Base-by-base conservation (phyloP, 2,329 filamentous ascomycete species). In the Phialophora verrucosa region DNA sequence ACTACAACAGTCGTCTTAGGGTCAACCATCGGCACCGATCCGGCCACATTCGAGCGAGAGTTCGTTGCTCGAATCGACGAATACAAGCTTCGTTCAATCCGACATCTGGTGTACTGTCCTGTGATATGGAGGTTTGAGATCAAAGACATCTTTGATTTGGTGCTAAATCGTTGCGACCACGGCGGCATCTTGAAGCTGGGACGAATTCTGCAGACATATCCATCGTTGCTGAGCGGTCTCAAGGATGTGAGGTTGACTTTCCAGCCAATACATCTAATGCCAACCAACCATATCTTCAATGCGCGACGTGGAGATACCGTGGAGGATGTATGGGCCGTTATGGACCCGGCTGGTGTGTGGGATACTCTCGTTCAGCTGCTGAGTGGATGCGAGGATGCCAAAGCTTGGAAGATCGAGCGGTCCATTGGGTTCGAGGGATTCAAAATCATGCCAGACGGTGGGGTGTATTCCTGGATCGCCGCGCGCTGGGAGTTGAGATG, bases 391-490 rank as follows among this genome's bases (percentile, higher is more conserved):
- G 25, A 29, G 49, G 49, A 5, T 14, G 25, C 20, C 23, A 23
- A 23, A 44, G 38, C 38, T n/a, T 51, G 49, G 49, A 29, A 51
- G 20, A 14, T 10, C 20, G 25, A 51, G 5, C 49, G 49, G 25
- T 3, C 20, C 2, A 51, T 51, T 29, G 49, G 20, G 20, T 51
- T 51, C 49, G 14, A 23, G 49, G 49, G 10, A 25, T 51, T 25
- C 49, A n/a, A 8, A 27, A 12, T 23, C 25, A 23, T 27, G 11
- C 20, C 20, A 11, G 49, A 27, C 2, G 49, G 49, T 25, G 49
- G 49, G 5, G 49, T 51, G 49, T 51, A 51, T 20, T 51, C 23
- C 49, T 51, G 49, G 49, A 51, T 51, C 23, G 49, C 49, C 3
- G 14, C 49, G 10, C 49, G 49, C 20, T 51, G 49, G 49, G 20